Evolutionary conservation across 257 asterid species (phyloP), one percentile per base, ranked within the genome.

Genomic region (Penstemon eatonii): DNA sequence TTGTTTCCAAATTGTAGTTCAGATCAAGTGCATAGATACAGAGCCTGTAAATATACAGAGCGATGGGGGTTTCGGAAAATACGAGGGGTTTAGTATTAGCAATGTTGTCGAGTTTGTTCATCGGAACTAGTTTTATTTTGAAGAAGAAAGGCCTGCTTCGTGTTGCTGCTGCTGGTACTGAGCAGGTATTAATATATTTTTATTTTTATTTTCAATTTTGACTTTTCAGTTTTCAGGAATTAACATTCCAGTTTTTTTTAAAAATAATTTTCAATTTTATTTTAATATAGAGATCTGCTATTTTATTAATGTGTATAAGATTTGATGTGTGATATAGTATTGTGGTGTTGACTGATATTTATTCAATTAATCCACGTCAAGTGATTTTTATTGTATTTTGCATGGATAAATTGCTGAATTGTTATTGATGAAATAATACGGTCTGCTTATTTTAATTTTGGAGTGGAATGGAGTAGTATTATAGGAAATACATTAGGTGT

Each of bases 111-210:
- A 79, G 98, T 82, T 88, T 92, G 84, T 92, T 92, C 56, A 83
- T 90, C 4, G 98, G 98, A 38, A 72, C 95, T 47, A 92, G 98
- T 75, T 92, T 92, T 62, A 86, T 88, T 52, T 75, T 92, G 80
- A 92, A 92, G 89, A 89, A 89, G 91, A 92, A 90, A 85, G 96
- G 97, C 57, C 89, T 92, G 13, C 83, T 69, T 45, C 93, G 95
- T 43, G 96, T 97, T 71, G 95, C 95, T 62, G 86, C 91, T 52
- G 87, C 85, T 71, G 96, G 95, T 33, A 73, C 85, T 50, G 87
- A 2, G 96, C 98, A 75, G 96, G 97, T 91, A 19, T 15, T 56
- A 37, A 37, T 10, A n/a, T 12, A n/a, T 38, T 4, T 56, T 56
- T 5, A 56, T 11, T 13, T 7, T 8, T 39, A 10, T 7, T 38